These are phyloP conservation scores for Boletus rufocinnamomeus DNA, from an alignment of 768 basidiomycete species.

Conservation along the genomic window DNA sequence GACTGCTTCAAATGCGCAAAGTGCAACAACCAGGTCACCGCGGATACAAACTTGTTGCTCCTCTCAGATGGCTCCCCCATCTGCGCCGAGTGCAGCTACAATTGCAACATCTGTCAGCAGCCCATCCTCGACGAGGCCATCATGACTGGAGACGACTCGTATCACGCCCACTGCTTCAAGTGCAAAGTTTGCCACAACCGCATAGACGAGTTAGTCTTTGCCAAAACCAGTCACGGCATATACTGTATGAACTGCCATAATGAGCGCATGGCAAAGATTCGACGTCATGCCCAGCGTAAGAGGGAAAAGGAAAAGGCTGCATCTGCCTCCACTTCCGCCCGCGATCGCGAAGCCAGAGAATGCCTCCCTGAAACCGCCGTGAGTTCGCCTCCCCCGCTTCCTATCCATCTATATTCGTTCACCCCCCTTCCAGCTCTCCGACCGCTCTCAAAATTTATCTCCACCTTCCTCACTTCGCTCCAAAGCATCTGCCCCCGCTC, in stretches of 20 bases:
- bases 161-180: conserved; percentile 98
- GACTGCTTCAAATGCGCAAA: conserved; percentile 98
- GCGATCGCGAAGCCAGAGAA: conserved; percentile 29
- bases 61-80: conserved; percentile 98
- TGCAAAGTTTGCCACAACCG: conserved; percentile 93
- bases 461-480: conserved; percentile 23
- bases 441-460: conserved; percentile 5
- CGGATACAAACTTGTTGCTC: conserved; percentile 95
- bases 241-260: conserved; percentile 99
- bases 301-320: conserved; percentile 60
- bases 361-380: conserved; percentile 45
- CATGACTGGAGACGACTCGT: conserved; percentile 99
- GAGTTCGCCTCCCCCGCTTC: conserved; percentile 22
- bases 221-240: conserved; percentile 97
- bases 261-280: conserved; percentile 91
- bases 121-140: conserved; percentile 99
- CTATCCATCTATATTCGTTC: not conserved
- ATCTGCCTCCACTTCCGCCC: conserved; percentile 26
- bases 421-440: conserved; percentile 12
- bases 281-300: conserved; percentile 89
- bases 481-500: conserved; percentile 22
- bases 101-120: conserved; percentile 91
- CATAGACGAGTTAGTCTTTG: conserved; percentile 98
- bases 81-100: conserved; percentile 90
- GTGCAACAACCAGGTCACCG: conserved; percentile 88